Conservation (phyloP, 805 yeast species). For the Huiozyma sinensis region DNA sequence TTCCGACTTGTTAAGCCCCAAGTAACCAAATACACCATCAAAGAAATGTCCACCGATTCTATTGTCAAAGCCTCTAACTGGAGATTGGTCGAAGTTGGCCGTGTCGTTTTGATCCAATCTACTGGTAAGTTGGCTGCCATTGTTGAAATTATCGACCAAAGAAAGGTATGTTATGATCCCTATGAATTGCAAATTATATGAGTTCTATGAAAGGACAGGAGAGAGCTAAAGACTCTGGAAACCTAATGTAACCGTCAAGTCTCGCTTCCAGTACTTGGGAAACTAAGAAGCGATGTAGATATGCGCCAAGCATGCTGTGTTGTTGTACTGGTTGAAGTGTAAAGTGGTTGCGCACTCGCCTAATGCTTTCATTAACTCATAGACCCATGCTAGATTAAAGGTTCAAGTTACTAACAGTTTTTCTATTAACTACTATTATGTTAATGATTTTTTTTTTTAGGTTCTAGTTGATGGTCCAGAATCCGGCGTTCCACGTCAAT, state of each 20-base stretch:
- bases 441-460: slow-evolving; percentile 29
- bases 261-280: no score
- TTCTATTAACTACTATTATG: neutral
- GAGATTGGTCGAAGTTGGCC: slow-evolving; percentile 99
- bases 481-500: slow-evolving; percentile 82
- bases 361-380: no score
- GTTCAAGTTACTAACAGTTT: slow-evolving; percentile 3
- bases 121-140: slow-evolving; percentile 87
- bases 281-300: no score
- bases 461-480: slow-evolving; percentile 95
- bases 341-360: no score
- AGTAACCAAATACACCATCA: neutral
- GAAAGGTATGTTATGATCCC: slow-evolving; percentile 62
- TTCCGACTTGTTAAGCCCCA: no score
- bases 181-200: neutral
- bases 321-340: no score
- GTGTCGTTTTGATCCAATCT: slow-evolving; percentile 83
- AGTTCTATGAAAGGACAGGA: neutral
- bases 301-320: no score
- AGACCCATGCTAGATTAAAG: no score
- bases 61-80: slow-evolving; percentile 94
- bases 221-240: neutral
- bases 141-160: slow-evolving; percentile 98
- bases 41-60: slow-evolving; percentile 54
- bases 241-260: no score